phyloP scores from a whole-genome alignment of 345 rosid species.

The Citrus medica region DNA sequence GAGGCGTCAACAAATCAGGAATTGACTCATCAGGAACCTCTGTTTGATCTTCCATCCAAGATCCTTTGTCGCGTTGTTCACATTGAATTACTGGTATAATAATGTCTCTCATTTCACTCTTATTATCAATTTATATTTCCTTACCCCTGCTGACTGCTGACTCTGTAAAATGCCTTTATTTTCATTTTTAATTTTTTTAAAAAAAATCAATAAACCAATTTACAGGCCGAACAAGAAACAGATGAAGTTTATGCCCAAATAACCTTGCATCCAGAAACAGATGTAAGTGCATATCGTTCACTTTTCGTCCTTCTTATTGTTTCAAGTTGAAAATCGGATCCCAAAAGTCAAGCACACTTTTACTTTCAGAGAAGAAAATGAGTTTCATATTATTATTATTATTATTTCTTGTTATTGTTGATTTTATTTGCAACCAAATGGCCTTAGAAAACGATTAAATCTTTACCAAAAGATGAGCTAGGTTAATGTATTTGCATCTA shows the following conservation, averaged over 20 bases:
- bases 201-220: not conserved
- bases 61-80: conserved; percentile 71
- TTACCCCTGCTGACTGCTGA: not conserved
- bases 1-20: conserved; percentile 88
- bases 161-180: not conserved
- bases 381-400: not conserved
- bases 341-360: not conserved
- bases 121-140: not conserved
- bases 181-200: not conserved
- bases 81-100: conserved; percentile 58
- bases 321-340: not conserved
- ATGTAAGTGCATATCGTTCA: conserved; percentile 42
- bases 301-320: not conserved
- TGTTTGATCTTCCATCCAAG: conserved; percentile 69
- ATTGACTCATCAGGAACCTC: conserved; percentile 50
- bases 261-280: conserved; percentile 62
- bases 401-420: not conserved
- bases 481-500: not conserved
- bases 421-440: not conserved
- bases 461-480: not conserved
- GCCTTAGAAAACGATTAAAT: not conserved
- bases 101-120: not conserved
- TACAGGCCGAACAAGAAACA: conserved; percentile 75
- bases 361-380: not conserved
- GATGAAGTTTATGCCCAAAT: conserved; percentile 95